Evolutionary conservation across 2,329 filamentous ascomycete species (phyloP).

Genomic region (Penicillium sumatraense): DNA sequence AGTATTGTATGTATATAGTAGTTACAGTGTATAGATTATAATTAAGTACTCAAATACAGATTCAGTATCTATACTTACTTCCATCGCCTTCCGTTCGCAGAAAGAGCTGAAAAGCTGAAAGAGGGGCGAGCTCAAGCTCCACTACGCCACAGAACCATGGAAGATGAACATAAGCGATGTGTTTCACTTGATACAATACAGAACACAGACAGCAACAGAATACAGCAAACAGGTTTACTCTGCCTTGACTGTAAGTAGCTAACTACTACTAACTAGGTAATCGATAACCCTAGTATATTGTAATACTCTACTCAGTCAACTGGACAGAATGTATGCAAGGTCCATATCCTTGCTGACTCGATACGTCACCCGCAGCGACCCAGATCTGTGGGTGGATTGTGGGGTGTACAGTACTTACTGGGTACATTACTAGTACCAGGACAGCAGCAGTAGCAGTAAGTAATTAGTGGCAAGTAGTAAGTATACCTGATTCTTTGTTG

Average conservation of each 20-base stretch:
- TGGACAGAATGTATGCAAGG: neutral
- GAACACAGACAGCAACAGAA: no score
- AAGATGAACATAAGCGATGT: neutral
- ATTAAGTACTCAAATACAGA: neutral
- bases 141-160: slow-evolving; percentile 19
- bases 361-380: slow-evolving; percentile 5
- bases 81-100: no score
- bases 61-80: neutral
- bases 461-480: no score
- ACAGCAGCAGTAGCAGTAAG: neutral
- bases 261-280: no score
- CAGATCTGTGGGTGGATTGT: neutral
- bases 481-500: no score
- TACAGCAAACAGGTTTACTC: no score
- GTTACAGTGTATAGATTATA: no score
- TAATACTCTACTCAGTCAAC: no score
- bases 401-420: neutral
- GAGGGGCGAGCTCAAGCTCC: slow-evolving; percentile 13
- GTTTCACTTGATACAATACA: neutral
- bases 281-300: no score
- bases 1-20: no score
- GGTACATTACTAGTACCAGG: neutral
- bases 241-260: no score
- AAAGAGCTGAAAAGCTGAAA: neutral
- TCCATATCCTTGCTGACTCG: slow-evolving; percentile 1